Base-by-base conservation (phyloP, 129 eudicot species). In the Flaveria bidentis region DNA sequence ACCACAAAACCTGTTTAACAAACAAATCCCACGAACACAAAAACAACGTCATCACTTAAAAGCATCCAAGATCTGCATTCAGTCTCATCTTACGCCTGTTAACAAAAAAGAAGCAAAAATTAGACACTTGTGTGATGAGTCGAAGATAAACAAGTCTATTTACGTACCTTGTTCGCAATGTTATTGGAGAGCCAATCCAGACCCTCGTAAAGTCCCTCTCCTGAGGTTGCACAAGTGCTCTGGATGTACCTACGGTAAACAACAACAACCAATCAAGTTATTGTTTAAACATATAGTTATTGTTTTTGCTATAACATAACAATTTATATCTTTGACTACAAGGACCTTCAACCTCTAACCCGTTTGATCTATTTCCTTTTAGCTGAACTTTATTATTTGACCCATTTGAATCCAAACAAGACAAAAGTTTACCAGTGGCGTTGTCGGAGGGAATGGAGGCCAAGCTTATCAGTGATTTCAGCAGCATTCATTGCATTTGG, bases 401-500 rank as follows among this genome's bases (percentile, higher is more conserved):
- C 12, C 2, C 23, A 6, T n/a, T 16, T 16, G 23, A 16, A 53
- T 23, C 20, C 56, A 55, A 2, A 49, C 16, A 26, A 33, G 23
- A 72, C 9, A 44, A 62, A 22, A 11, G 16, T 5, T 78, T 84
- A 95, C 99, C 99, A 95, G 94, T 95, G 99, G 71, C 99, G 97
- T 87, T 95, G 99, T 83, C 99, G 89, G 80, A 95, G 97, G 68
- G 99, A 95, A 83, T 95, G 99, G 64, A 95, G 95, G 74, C 99
- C 99, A 67, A 95, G 99, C 95, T 91, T 95, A 77, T 95, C 99
- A 16, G 99, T 95, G 61, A 95, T 95, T 85, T 95, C 99, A 85
- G 99, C 99, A 85, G 99, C 97, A 77, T 91, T 95, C 99, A 95
- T 95, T 69, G 99, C 99, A 86, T 95, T 95, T 22, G 99, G 99